A percentile compares a stretch with the other conserved stretches of the same genome.
Conservation (phyloP, 2,329 filamentous ascomycete genomes). For the Aspergillus intermedius region DNA sequence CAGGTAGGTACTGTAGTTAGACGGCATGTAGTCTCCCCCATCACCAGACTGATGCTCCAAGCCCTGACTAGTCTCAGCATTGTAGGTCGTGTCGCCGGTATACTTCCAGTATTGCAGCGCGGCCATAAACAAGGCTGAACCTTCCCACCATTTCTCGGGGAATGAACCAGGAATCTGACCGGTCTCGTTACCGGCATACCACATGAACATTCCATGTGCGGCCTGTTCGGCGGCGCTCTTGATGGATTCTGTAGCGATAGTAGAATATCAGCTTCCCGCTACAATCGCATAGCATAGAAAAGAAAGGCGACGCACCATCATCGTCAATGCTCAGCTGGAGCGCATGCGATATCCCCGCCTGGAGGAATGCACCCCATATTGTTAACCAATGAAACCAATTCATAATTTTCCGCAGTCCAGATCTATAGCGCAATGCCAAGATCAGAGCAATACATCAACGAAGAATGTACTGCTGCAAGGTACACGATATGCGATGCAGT, state of each 20-base stretch:
- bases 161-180: conserved; percentile 50
- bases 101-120: conserved; percentile 65
- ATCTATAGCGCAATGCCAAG: not conserved
- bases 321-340: conserved; percentile 23
- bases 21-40: conserved; percentile 31
- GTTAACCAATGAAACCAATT: not conserved
- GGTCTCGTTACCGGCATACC: conserved; percentile 48
- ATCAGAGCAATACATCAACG: not conserved
- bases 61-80: conserved; percentile 46
- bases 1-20: conserved; percentile 31
- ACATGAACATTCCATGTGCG: conserved; percentile 46
- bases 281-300: not conserved
- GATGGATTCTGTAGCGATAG: conserved; percentile 32
- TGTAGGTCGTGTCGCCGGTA: conserved; percentile 59
- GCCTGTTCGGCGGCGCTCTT: conserved; percentile 36
- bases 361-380: not conserved
- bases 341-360: conserved; percentile 5
- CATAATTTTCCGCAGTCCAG: not conserved
- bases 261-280: not conserved
- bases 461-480: too few relatives aligned
- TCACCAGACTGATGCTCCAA: conserved; percentile 28
- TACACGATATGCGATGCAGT: too few relatives aligned
- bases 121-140: conserved; percentile 61
- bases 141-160: conserved; percentile 72
- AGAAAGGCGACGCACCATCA: conserved; percentile 11